Base-by-base conservation (phyloP, 2,329 filamentous ascomycete species). In the Fusarium lateritium region DNA sequence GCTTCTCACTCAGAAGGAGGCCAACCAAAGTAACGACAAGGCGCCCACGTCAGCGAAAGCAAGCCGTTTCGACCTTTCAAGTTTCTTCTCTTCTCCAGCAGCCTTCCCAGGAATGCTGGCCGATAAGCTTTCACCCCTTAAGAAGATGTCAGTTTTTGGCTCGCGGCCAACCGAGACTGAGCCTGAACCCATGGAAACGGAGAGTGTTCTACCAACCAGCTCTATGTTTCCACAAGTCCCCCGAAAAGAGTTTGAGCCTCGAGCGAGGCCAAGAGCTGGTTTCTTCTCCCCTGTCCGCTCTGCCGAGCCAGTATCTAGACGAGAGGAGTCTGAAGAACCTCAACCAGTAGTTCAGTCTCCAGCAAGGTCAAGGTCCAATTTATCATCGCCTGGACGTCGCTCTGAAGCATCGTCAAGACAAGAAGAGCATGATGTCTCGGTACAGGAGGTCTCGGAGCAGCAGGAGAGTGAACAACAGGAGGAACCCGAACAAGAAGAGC, bases 21-120 rank as follows among this genome's bases (percentile, higher is more conserved):
- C 45, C 15, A 31, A 24, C 9, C 66, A 59, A 70, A 54, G 57
- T 34, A 38, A 47, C 13, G 53, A 62, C 33, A 69, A 69, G 8
- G 57, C 65, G 5, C 65, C 73, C 3, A 60, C 71, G 38, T 73
- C 74, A 5, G 69, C 69, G 11, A 78, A 78, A 51, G 65, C 75
- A 8, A 79, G 73, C 38, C 77, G 77, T 22, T 83, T 85, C 53
- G 83, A 88, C 53, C 78, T 89, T 3, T 81, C 84, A 7, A 80
- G 81, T 9, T 89, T 89, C 74, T 89, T 89, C 73, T 89, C 87
- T 0, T 89, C 87, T 4, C 86, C 87, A 1, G 82, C 83, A 6
- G 73, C 76, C 2, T 75, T 83, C 39, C 79, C 79, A 21, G 77
- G 74, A 26, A 76, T 77, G 67, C 46, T 80, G 36, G 77, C 73